Evolutionary conservation across 2,329 filamentous ascomycete genomes (phyloP).

Genomic region (Pseudogymnoascus sp.): DNA sequence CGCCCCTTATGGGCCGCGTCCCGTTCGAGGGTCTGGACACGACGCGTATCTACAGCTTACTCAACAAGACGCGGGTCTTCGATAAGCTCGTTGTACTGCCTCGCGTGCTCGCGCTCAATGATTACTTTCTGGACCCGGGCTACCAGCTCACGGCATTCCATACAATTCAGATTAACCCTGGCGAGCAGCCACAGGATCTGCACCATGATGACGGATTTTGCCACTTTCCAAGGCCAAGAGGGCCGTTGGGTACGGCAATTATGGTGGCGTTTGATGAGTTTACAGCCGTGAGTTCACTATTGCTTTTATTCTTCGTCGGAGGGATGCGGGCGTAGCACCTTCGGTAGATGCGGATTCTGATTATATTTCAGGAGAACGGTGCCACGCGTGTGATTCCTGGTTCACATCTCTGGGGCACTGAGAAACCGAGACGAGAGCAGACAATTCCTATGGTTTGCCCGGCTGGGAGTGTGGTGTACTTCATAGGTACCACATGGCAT

Average conservation of each 20-base stretch:
- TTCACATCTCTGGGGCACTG: slow-evolving; percentile 26
- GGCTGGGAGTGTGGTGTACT: slow-evolving; percentile 25
- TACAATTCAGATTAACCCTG: slow-evolving; percentile 33
- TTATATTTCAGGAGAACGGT: slow-evolving; percentile 17
- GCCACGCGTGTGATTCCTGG: slow-evolving; percentile 27
- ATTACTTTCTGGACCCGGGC: slow-evolving; percentile 34
- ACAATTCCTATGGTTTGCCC: slow-evolving; percentile 27
- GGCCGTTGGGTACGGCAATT: slow-evolving; percentile 26
- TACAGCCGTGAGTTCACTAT: slow-evolving; percentile 16
- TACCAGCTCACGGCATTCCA: slow-evolving; percentile 33
- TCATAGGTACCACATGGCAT: slow-evolving; percentile 27
- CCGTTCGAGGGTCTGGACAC: slow-evolving; percentile 34
- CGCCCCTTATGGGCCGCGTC: slow-evolving; percentile 30
- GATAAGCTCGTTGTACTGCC: slow-evolving; percentile 34
- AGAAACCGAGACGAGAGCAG: slow-evolving; percentile 21
- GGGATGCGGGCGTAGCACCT: not conserved
- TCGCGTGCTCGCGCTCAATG: slow-evolving; percentile 33
- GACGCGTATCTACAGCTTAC: slow-evolving; percentile 32
- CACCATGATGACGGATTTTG: slow-evolving; percentile 32
- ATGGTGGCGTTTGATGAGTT: slow-evolving; percentile 28
- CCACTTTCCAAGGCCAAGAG: slow-evolving; percentile 23
- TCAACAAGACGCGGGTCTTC: slow-evolving; percentile 34
- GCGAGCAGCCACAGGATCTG: slow-evolving; percentile 29
- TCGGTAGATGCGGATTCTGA: not conserved
- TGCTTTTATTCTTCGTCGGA: not conserved